Conservation (phyloP, 1,139 yeast species). For the Hyphopichia khmerensis region DNA sequence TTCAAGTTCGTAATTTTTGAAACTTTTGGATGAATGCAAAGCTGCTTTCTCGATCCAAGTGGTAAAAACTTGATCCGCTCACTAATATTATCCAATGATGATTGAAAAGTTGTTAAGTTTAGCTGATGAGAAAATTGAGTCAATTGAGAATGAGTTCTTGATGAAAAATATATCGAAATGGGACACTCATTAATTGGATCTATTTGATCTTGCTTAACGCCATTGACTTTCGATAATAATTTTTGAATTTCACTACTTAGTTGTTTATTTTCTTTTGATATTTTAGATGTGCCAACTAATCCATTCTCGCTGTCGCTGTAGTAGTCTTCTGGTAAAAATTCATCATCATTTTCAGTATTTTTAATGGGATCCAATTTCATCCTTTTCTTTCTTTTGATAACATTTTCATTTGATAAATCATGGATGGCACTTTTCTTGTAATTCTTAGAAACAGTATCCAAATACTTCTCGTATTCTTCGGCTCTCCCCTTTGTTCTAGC, state of each 20-base stretch:
- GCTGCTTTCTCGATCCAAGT: conserved; percentile 79
- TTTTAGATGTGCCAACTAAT: conserved; percentile 8
- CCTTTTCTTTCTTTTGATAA: conserved; percentile 7
- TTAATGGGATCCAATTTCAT: not conserved
- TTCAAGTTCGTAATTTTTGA: conserved; percentile 46
- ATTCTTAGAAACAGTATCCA: conserved; percentile 25
- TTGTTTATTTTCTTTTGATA: conserved; percentile 19
- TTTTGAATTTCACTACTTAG: conserved; percentile 45
- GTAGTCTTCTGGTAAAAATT: conserved; percentile 43
- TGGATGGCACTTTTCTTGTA: conserved; percentile 13
- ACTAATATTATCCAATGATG: conserved; percentile 47
- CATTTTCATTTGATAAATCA: not conserved
- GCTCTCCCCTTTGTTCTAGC: conserved; percentile 28
- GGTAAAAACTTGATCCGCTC: conserved; percentile 60
- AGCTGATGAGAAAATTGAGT: conserved; percentile 80
- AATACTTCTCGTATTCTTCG: conserved; percentile 40
- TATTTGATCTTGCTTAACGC: conserved; percentile 26
- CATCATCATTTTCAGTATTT: conserved; percentile 18
- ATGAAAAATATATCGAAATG: conserved; percentile 59
- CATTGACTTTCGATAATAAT: conserved; percentile 31
- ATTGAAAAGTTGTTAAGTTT: conserved; percentile 59
- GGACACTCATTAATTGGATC: conserved; percentile 39
- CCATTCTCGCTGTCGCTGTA: conserved; percentile 27
- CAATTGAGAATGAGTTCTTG: conserved; percentile 90
- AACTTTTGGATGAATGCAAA: conserved; percentile 73